Conservation (phyloP, 306 rosid species). For the Nissolia schottii region DNA sequence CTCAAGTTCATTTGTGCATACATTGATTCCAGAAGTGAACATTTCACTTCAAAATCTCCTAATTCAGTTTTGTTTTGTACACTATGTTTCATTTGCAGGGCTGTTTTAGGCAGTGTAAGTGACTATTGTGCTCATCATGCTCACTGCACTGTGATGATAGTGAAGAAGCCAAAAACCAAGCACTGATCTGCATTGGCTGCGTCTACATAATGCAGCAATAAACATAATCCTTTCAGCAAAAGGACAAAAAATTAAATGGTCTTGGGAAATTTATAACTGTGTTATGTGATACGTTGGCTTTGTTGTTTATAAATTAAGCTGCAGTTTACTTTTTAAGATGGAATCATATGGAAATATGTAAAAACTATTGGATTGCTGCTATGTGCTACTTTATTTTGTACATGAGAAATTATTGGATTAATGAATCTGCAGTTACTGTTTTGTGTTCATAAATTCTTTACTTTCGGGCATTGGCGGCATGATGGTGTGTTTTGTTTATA, state of each 20-base stretch:
- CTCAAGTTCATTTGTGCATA: background rate
- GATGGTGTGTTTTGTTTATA: background rate
- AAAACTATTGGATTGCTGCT: background rate
- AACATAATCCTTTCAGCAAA: slow-evolving; percentile 3
- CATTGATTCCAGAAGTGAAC: background rate
- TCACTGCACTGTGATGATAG: slow-evolving; percentile 66
- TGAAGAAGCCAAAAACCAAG: slow-evolving; percentile 64
- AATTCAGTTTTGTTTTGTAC: background rate
- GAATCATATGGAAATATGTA: background rate
- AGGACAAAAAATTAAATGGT: background rate
- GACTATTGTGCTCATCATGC: slow-evolving; percentile 87
- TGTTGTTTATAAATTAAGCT: background rate
- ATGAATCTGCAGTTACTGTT: background rate
- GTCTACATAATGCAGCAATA: slow-evolving; percentile 6
- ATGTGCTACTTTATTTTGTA: background rate
- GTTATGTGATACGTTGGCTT: background rate
- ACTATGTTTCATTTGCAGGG: slow-evolving; percentile 43
- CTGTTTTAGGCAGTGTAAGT: slow-evolving; percentile 76
- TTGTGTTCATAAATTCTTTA: background rate
- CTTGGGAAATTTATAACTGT: background rate
- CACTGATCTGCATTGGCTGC: slow-evolving; percentile 26
- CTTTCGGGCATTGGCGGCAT: too few species aligned
- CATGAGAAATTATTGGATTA: background rate
- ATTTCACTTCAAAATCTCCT: slow-evolving; percentile 4
- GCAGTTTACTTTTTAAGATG: background rate